Conservation (phyloP, 208 protist species). For the Acanthamoeba royreba region DNA sequence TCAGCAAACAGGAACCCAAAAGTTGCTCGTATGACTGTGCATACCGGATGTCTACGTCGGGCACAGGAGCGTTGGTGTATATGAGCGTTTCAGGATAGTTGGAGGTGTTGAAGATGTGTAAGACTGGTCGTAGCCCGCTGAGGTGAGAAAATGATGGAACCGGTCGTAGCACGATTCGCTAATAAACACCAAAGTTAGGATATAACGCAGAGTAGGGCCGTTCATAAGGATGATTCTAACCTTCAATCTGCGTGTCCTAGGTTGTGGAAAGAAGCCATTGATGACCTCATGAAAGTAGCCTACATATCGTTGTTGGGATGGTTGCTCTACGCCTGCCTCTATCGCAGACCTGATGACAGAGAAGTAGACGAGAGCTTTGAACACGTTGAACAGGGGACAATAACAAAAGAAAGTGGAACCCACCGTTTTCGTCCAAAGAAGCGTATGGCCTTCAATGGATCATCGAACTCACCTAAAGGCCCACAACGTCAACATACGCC, state of each 20-base stretch:
- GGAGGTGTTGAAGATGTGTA: not conserved
- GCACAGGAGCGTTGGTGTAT: not conserved
- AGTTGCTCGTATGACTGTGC: not conserved
- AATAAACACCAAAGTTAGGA: too few species aligned
- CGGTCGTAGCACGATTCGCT: not conserved
- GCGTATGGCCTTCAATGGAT: not conserved
- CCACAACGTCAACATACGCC: too few species aligned
- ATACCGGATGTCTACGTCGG: not conserved
- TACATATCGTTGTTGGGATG: not conserved
- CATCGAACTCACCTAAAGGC: not conserved
- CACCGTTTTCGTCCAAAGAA: slow-evolving; percentile 12
- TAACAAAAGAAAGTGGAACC: not conserved
- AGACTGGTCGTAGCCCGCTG: not conserved
- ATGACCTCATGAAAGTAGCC: not conserved
- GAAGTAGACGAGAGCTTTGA: not conserved
- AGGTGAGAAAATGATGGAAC: not conserved
- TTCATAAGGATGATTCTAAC: not conserved
- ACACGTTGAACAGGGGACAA: not conserved
- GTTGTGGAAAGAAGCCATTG: not conserved
- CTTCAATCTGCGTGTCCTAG: not conserved
- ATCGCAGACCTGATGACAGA: not conserved
- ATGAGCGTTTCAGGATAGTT: not conserved
- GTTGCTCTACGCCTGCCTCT: not conserved
- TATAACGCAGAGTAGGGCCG: not conserved
- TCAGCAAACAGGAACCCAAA: not conserved